phyloP scores from a whole-genome alignment of 768 basidiomycete genomes.

The Chlorophyllum brunneum region DNA sequence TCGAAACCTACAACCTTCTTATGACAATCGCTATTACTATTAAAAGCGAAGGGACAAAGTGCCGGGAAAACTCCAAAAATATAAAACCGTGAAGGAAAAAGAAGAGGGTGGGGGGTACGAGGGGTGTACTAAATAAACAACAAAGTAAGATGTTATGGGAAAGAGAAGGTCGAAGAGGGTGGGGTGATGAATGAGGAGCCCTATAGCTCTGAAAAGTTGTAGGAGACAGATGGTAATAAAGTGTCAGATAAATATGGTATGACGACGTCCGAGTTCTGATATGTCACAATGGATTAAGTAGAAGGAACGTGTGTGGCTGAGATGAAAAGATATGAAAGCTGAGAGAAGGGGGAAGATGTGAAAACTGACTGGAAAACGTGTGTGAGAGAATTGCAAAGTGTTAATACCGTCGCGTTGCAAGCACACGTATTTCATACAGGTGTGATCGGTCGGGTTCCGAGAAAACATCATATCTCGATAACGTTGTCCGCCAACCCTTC shows the following conservation, averaged over 20 bases:
- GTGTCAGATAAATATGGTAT: slow-evolving; percentile 12
- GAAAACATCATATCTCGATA: slow-evolving; percentile 34
- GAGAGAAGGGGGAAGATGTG: slow-evolving; percentile 19
- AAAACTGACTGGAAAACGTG: slow-evolving; percentile 16
- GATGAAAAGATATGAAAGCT: slow-evolving; percentile 13
- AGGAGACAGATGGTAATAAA: slow-evolving; percentile 2
- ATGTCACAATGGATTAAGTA: slow-evolving; percentile 18
- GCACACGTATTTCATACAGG: slow-evolving; percentile 78
- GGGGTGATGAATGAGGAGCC: not conserved
- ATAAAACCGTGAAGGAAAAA: slow-evolving; percentile 2
- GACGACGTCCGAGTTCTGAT: slow-evolving; percentile 10
- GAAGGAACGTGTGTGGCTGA: slow-evolving; percentile 10
- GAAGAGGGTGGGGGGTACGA: slow-evolving; percentile 4
- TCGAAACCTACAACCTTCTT: not conserved
- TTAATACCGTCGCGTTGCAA: slow-evolving; percentile 83
- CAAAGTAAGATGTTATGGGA: slow-evolving; percentile 10
- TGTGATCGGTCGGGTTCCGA: slow-evolving; percentile 55
- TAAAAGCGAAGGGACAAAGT: not conserved
- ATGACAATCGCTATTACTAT: slow-evolving; percentile 9
- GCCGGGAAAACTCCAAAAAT: not conserved
- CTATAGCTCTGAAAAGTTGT: not conserved
- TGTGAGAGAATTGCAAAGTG: slow-evolving; percentile 9
- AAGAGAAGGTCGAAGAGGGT: slow-evolving; percentile 9
- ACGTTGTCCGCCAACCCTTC: slow-evolving; percentile 65
- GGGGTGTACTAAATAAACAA: slow-evolving; percentile 6